Evolutionary conservation across 2,329 filamentous ascomycete species (phyloP), one percentile per base, ranked within the genome.

Genomic region (Neopestalotiopsis clavispora): DNA sequence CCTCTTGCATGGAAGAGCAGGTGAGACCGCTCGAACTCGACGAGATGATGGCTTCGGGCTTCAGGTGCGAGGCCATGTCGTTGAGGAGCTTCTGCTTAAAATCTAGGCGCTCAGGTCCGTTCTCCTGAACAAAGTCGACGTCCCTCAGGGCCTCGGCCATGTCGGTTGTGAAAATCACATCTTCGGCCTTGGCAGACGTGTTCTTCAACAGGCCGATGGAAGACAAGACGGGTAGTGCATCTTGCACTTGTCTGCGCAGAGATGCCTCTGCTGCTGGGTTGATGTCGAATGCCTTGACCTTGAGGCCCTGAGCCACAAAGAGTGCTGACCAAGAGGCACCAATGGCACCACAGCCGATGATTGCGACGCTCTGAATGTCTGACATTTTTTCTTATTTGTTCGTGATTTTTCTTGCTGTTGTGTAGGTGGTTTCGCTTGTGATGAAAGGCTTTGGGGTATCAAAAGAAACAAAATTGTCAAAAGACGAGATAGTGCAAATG

Each of bases 11-110:
- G 42, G 73, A 69, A 6, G 75, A 78, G 74, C 72, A 78, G 1
- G 78, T 79, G 9, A 83, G 72, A 14, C 81, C 81, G 7, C 78
- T 81, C 4, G 79, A 81, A 5, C 78, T 80, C 1, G 80, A 80
- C 1, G 81, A 80, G 57, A 84, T 81, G 64, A 83, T 77, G 1
- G 78, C 76, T 30, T 78, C 72, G 1, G 75, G 68, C 1, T 75
- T 70, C 2, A 79, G 72, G 10, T 74, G 66, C 1, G 71, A 65
- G 4, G 79, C 78, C 52, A 84, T 78, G 28, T 78, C 71, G 42
- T 71, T 74, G 65, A 84, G 77, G 1, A 84, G 72, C 7, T 74
- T 72, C 20, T 75, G 76, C 70, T 84, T 84, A 69, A 83, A 77
- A 1, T 81, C 78, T 0, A 81, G 67, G 14, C 77, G 73, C 60